A percentile compares a stretch with the other conserved stretches of the same genome.
phyloP scores from a whole-genome alignment of 129 eudicot genomes.

The Kitagawia praeruptora region DNA sequence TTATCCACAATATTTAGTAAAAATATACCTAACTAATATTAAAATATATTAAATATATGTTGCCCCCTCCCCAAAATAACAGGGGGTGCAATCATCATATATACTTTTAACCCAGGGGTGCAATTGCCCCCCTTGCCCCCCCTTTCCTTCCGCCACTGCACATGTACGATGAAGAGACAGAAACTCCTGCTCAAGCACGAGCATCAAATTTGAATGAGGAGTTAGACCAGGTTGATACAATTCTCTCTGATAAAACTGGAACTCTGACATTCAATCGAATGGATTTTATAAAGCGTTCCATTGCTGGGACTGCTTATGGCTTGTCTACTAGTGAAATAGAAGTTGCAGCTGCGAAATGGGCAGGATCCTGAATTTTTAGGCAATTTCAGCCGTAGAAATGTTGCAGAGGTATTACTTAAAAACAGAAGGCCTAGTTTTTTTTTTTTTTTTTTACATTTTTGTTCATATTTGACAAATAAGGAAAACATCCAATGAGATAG shows the following conservation, averaged over 20 bases:
- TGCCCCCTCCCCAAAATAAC: too few species aligned
- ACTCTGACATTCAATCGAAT: conserved; percentile 92
- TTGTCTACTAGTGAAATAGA: conserved; percentile 81
- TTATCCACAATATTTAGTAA: too few species aligned
- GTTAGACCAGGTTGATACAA: conserved; percentile 89
- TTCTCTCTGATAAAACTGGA: conserved; percentile 97
- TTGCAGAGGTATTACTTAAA: conserved; percentile 21
- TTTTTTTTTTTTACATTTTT: not conserved
- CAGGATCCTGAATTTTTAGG: conserved; percentile 21
- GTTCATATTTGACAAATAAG: not conserved
- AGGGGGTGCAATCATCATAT: too few species aligned
- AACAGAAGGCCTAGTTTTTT: conserved; percentile 6
- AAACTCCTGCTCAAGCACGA: conserved; percentile 90
- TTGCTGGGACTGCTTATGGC: conserved; percentile 81
- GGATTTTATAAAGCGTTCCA: conserved; percentile 94
- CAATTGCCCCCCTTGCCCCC: too few species aligned
- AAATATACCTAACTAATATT: too few species aligned
- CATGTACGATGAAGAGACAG: conserved; percentile 91
- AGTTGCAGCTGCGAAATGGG: conserved; percentile 83
- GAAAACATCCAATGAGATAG: not conserved
- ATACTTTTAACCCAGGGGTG: too few species aligned
- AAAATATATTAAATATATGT: too few species aligned
- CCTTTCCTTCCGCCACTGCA: too few species aligned
- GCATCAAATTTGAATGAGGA: conserved; percentile 97
- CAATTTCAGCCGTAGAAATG: conserved; percentile 12